Evolutionary conservation across 208 protist genomes (phyloP).

Genomic region (Trypanosoma lewisi): DNA sequence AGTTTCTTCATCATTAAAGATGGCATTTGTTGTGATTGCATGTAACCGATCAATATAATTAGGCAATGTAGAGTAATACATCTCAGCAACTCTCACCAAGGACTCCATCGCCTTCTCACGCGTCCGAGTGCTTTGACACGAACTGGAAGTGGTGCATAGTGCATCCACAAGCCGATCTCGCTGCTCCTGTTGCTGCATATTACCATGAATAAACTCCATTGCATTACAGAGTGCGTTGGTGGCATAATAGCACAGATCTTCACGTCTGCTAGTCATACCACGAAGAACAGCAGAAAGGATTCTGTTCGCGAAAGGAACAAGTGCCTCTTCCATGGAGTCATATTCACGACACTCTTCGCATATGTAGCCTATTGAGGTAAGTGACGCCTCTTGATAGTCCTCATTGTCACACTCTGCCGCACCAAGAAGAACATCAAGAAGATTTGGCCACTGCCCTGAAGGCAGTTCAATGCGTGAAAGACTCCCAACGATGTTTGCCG

Average conservation of each 20-base stretch:
- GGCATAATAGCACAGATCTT: slow-evolving; percentile 85
- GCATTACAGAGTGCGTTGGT: slow-evolving; percentile 94
- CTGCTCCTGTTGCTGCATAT: slow-evolving; percentile 92
- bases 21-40: slow-evolving; percentile 87
- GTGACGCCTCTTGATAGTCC: slow-evolving; percentile 90
- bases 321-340: slow-evolving; percentile 56
- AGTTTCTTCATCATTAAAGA: slow-evolving; percentile 88
- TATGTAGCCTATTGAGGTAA: slow-evolving; percentile 96
- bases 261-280: slow-evolving; percentile 82
- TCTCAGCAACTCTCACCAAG: slow-evolving; percentile 92
- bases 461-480: slow-evolving; percentile 96
- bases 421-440: slow-evolving; percentile 85
- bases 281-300: slow-evolving; percentile 91
- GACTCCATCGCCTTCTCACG: slow-evolving; percentile 90
- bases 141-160: slow-evolving; percentile 72
- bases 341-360: slow-evolving; percentile 93
- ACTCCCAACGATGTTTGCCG: slow-evolving; percentile 93
- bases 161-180: slow-evolving; percentile 90
- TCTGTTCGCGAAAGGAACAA: slow-evolving; percentile 69
- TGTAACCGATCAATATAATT: slow-evolving; percentile 91
- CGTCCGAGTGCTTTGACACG: slow-evolving; percentile 43
- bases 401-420: slow-evolving; percentile 50
- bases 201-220: slow-evolving; percentile 94
- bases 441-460: slow-evolving; percentile 89
- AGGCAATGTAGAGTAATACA: slow-evolving; percentile 95